Percentiles rank a stretch among this genome's conserved stretches.
phyloP scores from a whole-genome alignment of 768 basidiomycete species.

The Ephemerocybe angulata region DNA sequence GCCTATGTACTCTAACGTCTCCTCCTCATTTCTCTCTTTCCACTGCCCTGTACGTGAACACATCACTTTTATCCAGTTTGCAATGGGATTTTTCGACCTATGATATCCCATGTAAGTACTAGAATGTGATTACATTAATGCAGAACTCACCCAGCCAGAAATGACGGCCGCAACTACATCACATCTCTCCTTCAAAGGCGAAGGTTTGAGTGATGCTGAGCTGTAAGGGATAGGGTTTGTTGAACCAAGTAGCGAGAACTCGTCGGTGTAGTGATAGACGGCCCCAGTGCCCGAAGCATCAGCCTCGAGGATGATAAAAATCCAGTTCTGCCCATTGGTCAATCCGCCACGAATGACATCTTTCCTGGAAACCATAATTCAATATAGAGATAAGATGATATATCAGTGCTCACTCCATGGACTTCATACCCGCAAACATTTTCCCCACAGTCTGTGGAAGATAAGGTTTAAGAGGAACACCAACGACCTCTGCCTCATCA shows the following conservation, averaged over 20 bases:
- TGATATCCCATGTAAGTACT: background rate
- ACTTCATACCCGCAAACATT: constrained; percentile 3
- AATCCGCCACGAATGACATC: constrained; percentile 1
- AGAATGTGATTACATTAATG: background rate
- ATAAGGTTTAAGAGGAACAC: background rate
- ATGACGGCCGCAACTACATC: background rate
- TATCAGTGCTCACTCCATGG: background rate
- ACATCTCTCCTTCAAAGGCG: background rate
- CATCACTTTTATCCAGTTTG: background rate
- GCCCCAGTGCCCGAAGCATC: background rate
- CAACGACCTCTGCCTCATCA: background rate
- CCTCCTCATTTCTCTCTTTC: too few species aligned
- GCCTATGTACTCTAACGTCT: too few species aligned
- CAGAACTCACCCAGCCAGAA: background rate
- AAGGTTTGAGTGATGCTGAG: too few species aligned
- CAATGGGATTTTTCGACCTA: background rate
- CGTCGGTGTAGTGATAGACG: background rate
- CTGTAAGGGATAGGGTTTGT: background rate
- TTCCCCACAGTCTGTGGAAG: constrained; percentile 2
- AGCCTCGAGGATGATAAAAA: background rate
- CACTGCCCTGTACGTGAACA: too few species aligned
- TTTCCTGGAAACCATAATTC: constrained; percentile 1
- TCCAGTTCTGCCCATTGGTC: constrained; percentile 1
- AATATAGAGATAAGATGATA: background rate
- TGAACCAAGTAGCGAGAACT: background rate